These are phyloP conservation scores for Nymphaea thermarum DNA, from an alignment of 164 flowering plant genomes.

Conservation along the genomic window DNA sequence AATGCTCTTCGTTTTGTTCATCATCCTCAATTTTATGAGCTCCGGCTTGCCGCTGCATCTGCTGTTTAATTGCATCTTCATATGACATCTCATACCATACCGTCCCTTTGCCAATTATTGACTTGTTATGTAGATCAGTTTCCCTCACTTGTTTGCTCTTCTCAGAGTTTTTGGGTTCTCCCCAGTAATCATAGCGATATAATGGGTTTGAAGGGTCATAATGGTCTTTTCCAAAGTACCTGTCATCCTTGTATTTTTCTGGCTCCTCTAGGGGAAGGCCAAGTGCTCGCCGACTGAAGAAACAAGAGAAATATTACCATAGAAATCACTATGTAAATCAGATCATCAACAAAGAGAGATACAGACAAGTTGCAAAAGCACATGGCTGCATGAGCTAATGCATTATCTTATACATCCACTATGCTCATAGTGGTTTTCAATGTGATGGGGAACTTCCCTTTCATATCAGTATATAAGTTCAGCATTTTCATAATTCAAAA, in stretches of 20 bases:
- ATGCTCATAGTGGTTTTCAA: too few species aligned
- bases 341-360: too few species aligned
- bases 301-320: background rate
- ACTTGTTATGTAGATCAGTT: constrained; percentile 63
- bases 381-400: too few species aligned
- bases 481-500: too few species aligned
- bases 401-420: too few species aligned
- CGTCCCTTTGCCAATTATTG: constrained; percentile 67
- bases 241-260: constrained; percentile 56
- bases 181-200: constrained; percentile 92
- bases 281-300: constrained; percentile 60
- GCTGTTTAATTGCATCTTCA: constrained; percentile 67
- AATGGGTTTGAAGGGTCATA: constrained; percentile 73
- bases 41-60: constrained; percentile 40
- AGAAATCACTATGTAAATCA: background rate
- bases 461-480: too few species aligned
- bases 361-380: too few species aligned
- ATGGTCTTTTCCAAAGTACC: constrained; percentile 51
- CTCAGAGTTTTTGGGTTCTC: constrained; percentile 89
- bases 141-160: constrained; percentile 62
- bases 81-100: constrained; percentile 86
- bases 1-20: background rate
- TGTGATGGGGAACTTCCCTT: too few species aligned
- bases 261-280: constrained; percentile 96
- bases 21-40: constrained; percentile 10